Base-by-base conservation (phyloP, 768 basidiomycete genomes). In the Pleurotus salmoneostramineus region DNA sequence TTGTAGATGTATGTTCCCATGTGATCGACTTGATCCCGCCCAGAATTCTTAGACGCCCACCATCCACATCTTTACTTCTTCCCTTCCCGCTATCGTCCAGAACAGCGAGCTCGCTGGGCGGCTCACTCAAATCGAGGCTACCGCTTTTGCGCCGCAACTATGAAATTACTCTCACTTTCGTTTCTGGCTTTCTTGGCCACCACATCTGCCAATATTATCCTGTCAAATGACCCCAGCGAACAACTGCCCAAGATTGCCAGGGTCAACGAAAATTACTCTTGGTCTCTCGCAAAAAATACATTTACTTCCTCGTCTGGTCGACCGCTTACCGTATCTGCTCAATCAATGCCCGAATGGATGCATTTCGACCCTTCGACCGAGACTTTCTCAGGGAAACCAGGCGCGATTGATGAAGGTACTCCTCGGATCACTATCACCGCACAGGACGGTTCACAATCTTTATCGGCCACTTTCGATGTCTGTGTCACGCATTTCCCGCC, bases 231-330 rank as follows among this genome's bases (percentile, higher is more conserved):
- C 32, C 74, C 93, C 42, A 77, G 83, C 60, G 74, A 76, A 34
- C 95, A 98, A 72, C 81, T 85, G 45, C 93, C 95, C 15, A 77
- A 79, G 44, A 83, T 97, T 60, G 93, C 92, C 17, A 85, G 91
- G 59, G 71, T 86, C 40, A 74, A 76, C 66, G 63, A 81, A 56
- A 74, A 77, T 45, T 98, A 83, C 69, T 74, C 77, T 48, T 98
- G 92, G 87, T 70, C 84, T 11, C 78, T 91, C 63, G 81, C 87
- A 61, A 65, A 75, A 3, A 66, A 71, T 50, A 93, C 94, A 0
- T 96, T 95, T 71, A 66, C 69, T 33, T 80, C 81, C 6, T 63
- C 73, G 34, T 68, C 71, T 61, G 81, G 75, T 59, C 8, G 17
- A 31, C 45, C 68, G 46, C 60, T 82, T 5, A 69, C 64, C 21